Conservation (phyloP, 306 rosid genomes). For the peach (Prunus persica) region Prunus_persica_NCBIv2 NC_034009.1:34706001-34706500, state of each 20-base stretch:
- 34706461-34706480: too few relatives aligned
- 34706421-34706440: too few relatives aligned
- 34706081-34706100: constrained; percentile 45
- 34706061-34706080: constrained; percentile 93
- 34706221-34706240: constrained; percentile 56
- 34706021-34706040: constrained; percentile 6
- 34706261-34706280: constrained; percentile 57
- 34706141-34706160: background rate
- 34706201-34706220: constrained; percentile 56
- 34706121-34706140: background rate
- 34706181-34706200: constrained; percentile 92
- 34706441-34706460: too few relatives aligned
- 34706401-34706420: too few relatives aligned
- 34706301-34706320: constrained; percentile 34
- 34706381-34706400: background rate
- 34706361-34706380: background rate
- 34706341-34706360: constrained; percentile 1
- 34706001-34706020: constrained; percentile 10
- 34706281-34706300: constrained; percentile 49
- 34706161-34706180: background rate
- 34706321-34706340: constrained; percentile 40
- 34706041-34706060: constrained; percentile 75
- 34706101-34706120: constrained; percentile 31
- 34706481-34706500: too few relatives aligned
- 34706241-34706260: constrained; percentile 62